Evolutionary conservation across 768 basidiomycete genomes (phyloP).

Genomic region (Podaxis rugospora): DNA sequence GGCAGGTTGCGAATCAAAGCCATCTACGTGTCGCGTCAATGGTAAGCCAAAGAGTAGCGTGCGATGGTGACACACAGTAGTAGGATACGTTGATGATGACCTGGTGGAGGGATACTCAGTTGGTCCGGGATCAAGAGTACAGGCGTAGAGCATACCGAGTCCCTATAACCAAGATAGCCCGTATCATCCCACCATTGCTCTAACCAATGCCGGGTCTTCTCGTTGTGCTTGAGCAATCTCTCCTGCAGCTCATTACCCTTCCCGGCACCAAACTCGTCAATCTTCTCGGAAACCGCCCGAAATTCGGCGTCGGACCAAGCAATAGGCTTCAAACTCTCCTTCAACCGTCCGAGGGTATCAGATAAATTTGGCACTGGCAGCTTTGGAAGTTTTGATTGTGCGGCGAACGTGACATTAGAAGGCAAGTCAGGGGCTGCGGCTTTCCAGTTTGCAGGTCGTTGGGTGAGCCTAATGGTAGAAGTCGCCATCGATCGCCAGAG

Average conservation of each 20-base stretch:
- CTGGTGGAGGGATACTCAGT: conserved; percentile 21
- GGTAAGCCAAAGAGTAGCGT: neutral
- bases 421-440: conserved; percentile 52
- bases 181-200: conserved; percentile 93
- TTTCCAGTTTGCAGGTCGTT: conserved; percentile 66
- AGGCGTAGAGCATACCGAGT: conserved; percentile 51
- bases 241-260: conserved; percentile 59
- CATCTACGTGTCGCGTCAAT: conserved; percentile 44
- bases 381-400: conserved; percentile 57
- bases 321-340: conserved; percentile 67
- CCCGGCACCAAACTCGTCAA: conserved; percentile 56
- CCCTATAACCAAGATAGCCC: conserved; percentile 81
- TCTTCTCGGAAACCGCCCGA: conserved; percentile 47
- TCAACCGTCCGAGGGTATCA: conserved; percentile 64
- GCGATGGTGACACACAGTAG: conserved; percentile 55
- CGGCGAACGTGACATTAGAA: conserved; percentile 57
- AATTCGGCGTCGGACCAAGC: conserved; percentile 63
- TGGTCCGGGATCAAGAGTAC: neutral
- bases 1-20: conserved; percentile 61
- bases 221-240: conserved; percentile 51
- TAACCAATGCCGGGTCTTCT: conserved; percentile 72
- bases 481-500: conserved; percentile 18
- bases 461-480: conserved; percentile 17
- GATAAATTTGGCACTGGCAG: conserved; percentile 74
- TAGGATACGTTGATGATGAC: conserved; percentile 93